These are phyloP conservation scores for Globisporangium alternatum DNA, from an alignment of 352 stramenopile species.

Conservation along the genomic window DNA sequence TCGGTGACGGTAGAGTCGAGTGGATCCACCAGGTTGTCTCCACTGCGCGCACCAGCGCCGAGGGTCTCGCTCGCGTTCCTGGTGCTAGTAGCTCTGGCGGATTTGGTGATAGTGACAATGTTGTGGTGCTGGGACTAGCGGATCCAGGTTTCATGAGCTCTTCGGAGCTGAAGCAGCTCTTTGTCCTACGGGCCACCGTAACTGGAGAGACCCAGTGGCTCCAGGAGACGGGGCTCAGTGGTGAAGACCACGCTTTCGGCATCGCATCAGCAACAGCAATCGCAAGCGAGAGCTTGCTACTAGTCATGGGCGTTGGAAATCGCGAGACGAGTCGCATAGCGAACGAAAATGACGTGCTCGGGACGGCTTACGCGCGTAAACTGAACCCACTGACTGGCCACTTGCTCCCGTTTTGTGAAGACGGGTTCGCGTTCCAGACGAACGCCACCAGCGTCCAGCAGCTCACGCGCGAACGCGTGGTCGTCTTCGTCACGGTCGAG, in stretches of 20 bases:
- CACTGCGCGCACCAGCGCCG: slow-evolving; percentile 15
- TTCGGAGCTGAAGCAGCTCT: slow-evolving; percentile 12
- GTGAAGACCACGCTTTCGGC: slow-evolving; percentile 4
- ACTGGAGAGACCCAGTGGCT: slow-evolving; percentile 10
- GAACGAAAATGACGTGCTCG: neutral
- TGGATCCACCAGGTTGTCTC: slow-evolving; percentile 26
- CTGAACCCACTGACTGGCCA: neutral
- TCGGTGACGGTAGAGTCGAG: slow-evolving; percentile 13
- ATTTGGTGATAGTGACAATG: neutral
- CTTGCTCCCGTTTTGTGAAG: slow-evolving; percentile 4
- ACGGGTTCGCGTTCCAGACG: slow-evolving; percentile 13
- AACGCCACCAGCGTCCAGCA: slow-evolving; percentile 13
- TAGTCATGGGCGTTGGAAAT: slow-evolving; percentile 9
- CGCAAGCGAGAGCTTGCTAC: neutral
- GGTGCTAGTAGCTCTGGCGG: neutral
- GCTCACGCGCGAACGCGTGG: slow-evolving; percentile 1
- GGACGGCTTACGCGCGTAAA: slow-evolving; percentile 1
- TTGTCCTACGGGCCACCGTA: neutral
- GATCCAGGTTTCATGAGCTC: slow-evolving; percentile 11
- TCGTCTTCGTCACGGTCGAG: neutral
- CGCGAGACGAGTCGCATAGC: neutral
- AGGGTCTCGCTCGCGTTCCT: neutral
- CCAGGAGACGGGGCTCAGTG: neutral
- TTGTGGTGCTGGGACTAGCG: slow-evolving; percentile 7
- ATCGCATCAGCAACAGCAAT: neutral